phyloP scores from a whole-genome alignment of 345 rosid species.

The Arabidopsis suecica region DNA sequence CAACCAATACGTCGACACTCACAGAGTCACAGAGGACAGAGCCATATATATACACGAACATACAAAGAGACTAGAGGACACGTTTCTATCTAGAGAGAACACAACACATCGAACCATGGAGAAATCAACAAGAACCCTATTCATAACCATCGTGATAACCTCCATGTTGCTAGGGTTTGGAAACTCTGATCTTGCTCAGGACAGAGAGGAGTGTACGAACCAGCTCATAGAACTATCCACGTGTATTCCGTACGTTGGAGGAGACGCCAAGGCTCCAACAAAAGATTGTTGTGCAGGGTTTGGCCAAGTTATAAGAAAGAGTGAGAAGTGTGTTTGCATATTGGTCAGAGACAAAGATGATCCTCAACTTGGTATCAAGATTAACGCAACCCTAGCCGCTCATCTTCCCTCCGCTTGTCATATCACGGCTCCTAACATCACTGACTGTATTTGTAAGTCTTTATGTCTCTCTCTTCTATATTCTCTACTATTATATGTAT shows the following conservation, averaged over 20 bases:
- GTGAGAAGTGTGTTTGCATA: conserved; percentile 75
- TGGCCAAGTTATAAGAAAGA: conserved; percentile 58
- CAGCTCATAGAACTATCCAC: conserved; percentile 61
- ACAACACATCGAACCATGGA: conserved; percentile 29
- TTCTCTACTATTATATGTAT: not conserved
- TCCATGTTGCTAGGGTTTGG: conserved; percentile 46
- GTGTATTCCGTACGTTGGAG: conserved; percentile 78
- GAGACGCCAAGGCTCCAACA: conserved; percentile 63
- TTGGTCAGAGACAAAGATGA: conserved; percentile 71
- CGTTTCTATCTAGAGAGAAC: not conserved
- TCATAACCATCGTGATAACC: conserved; percentile 33
- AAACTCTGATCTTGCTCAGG: conserved; percentile 58
- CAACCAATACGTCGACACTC: conserved; percentile 31
- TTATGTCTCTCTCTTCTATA: not conserved
- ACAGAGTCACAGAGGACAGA: not conserved
- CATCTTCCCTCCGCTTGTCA: conserved; percentile 66
- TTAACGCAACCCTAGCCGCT: conserved; percentile 69
- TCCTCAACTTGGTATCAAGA: conserved; percentile 70
- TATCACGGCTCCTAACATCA: conserved; percentile 53
- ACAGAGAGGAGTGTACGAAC: conserved; percentile 64
- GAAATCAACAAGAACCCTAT: conserved; percentile 18
- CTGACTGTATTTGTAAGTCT: conserved; percentile 65
- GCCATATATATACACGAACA: conserved; percentile 7
- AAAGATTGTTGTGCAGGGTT: conserved; percentile 78
- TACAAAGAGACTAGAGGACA: conserved; percentile 9